Base-by-base conservation (phyloP, 805 yeast genomes). In the Wickerhamiella hasegawae region DNA sequence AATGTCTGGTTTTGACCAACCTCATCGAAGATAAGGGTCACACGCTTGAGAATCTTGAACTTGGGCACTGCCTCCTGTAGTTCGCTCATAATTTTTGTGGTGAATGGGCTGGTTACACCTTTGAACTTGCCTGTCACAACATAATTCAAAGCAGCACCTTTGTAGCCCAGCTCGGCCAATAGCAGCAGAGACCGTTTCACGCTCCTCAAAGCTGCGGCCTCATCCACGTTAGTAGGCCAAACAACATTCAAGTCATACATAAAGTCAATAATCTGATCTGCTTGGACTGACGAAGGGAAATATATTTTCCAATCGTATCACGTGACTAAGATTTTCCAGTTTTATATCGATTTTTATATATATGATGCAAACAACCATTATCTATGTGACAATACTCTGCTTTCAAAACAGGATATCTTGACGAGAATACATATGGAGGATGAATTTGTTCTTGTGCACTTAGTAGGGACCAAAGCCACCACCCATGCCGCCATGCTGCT, bases 111-210 rank as follows among this genome's bases (percentile, higher is more conserved):
- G 5, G 38, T 30, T 15, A 33, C 40, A 28, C 38, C 40, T 29
- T 45, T 41, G 23, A 39, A 32, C 18, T 41, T 42, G 5, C 36
- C 48, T 28, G 44, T 9, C 16, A 37, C 46, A 10, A 38, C 65
- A 47, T 74, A 74, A 53, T 82, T 84, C 34, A 85, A 56, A 2
- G 87, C 96, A 3, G 81, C 63, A 44, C 75, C 78, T 1, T 79
- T 69, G 50, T 83, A 83, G 9, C 87, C 90, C 10, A 60, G 46
- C 19, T 42, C 47, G 24, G 38, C 40, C 6, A 48, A 48, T 24
- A 53, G 32, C 11, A 42, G 45, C 19, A 57, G 48, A 3, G 46
- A 43, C 22, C 39, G 36, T 22, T 26, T 31, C 3, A 50, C 40
- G 9, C 42, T 38, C 6, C 32, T 21, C 14, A 39, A 39, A 16